Evolutionary conservation across 2,329 filamentous ascomycete genomes (phyloP).

Genomic region (Aspergillus felis): DNA sequence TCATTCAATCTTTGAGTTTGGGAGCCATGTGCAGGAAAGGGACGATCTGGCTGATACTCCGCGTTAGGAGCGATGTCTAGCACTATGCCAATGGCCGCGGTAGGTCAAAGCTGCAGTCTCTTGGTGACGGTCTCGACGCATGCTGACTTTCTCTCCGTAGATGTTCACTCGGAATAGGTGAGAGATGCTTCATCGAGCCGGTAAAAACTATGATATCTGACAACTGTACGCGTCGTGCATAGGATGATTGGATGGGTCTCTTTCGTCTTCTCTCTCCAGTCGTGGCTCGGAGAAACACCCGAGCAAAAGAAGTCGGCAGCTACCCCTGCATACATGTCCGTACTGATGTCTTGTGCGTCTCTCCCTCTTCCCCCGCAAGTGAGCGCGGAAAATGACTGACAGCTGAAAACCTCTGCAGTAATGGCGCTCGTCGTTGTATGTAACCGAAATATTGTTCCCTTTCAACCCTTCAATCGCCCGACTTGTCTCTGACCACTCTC

Average conservation of each 20-base stretch:
- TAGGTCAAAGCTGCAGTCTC: conserved; percentile 38
- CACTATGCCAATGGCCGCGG: conserved; percentile 89
- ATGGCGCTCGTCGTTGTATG: conserved; percentile 55
- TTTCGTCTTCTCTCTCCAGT: conserved; percentile 46
- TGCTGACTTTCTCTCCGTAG: conserved; percentile 34
- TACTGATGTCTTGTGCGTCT: conserved; percentile 71
- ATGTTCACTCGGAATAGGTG: conserved; percentile 91
- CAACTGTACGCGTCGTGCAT: conserved; percentile 7
- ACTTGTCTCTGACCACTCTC: conserved; percentile 8
- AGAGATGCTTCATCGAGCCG: conserved; percentile 19
- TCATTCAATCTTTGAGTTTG: not conserved
- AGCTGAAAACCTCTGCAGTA: conserved; percentile 40
- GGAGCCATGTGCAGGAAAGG: not conserved
- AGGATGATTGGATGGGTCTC: conserved; percentile 61
- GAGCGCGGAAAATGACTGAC: conserved; percentile 11
- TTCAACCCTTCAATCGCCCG: conserved; percentile 8
- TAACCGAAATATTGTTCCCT: conserved; percentile 7
- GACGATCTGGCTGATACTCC: conserved; percentile 14
- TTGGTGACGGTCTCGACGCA: conserved; percentile 5
- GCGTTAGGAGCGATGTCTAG: conserved; percentile 59
- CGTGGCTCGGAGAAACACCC: conserved; percentile 47
- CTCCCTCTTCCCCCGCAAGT: not conserved
- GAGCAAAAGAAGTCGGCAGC: conserved; percentile 55
- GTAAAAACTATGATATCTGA: conserved; percentile 12
- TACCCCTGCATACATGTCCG: conserved; percentile 70